Percentiles rank a stretch among this genome's conserved stretches.
Conservation (phyloP, 345 rosid genomes). For the Angophora floribunda region DNA sequence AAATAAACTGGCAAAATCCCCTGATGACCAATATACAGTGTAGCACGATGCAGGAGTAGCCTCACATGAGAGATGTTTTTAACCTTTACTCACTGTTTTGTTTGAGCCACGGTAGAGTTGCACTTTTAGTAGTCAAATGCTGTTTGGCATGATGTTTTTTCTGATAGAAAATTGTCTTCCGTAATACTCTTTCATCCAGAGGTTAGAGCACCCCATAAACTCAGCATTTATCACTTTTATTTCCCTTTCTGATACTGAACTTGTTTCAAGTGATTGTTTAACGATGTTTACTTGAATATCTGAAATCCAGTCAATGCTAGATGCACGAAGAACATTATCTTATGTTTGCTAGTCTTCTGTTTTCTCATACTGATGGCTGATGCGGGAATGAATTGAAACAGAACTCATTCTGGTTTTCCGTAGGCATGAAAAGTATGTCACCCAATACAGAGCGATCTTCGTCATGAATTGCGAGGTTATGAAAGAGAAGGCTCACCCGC, state of each 20-base stretch:
- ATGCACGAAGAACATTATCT: not conserved
- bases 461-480: slow-evolving; percentile 54
- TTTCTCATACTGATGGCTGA: not conserved
- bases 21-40: not conserved
- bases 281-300: not conserved
- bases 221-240: not conserved
- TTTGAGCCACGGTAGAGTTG: not conserved
- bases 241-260: not conserved
- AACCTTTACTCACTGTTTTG: not conserved
- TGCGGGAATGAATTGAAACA: not conserved
- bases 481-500: slow-evolving; percentile 2
- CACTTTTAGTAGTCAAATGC: not conserved
- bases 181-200: not conserved
- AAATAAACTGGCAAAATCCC: not conserved
- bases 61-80: not conserved
- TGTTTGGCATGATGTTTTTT: not conserved
- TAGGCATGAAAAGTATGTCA: slow-evolving; percentile 66
- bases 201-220: not conserved
- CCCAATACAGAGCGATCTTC: slow-evolving; percentile 75
- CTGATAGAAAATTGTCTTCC: not conserved
- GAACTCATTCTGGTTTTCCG: not conserved
- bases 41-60: not conserved
- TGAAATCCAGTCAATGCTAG: not conserved
- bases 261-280: not conserved
- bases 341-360: not conserved